A percentile compares a stretch with the other conserved stretches of the same genome.
Evolutionary conservation across 129 eudicot genomes (phyloP).

Genomic region (Solidago caesia): DNA sequence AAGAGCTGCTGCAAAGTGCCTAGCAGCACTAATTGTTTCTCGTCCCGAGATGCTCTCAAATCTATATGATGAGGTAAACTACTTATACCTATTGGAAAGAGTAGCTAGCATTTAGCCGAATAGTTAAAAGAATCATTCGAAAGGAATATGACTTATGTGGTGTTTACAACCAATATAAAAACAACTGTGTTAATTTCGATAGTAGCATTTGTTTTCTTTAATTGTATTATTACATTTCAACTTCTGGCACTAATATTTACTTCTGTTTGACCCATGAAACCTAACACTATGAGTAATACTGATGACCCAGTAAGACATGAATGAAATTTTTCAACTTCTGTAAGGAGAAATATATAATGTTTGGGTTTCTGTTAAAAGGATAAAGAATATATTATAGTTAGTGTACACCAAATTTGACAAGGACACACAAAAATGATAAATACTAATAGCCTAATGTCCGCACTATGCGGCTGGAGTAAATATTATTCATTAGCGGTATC

Average conservation of each 20-base stretch:
- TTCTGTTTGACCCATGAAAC: background rate
- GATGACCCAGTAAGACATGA: background rate
- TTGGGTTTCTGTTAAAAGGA: conserved; percentile 13
- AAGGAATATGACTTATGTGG: background rate
- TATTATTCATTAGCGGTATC: too few species aligned
- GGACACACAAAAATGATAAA: background rate
- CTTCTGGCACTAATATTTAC: background rate
- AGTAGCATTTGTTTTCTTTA: background rate
- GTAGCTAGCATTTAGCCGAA: background rate
- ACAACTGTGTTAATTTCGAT: background rate
- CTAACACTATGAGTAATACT: conserved; percentile 2
- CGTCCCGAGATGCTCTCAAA: conserved; percentile 89
- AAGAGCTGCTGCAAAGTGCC: conserved; percentile 95
- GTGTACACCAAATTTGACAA: background rate
- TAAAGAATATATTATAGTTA: background rate
- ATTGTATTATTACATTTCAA: background rate
- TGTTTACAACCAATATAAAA: background rate
- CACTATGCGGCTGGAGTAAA: too few species aligned
- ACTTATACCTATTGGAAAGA: conserved; percentile 2
- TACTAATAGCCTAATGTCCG: background rate
- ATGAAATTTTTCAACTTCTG: background rate
- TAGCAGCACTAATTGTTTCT: conserved; percentile 87
- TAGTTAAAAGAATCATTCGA: background rate
- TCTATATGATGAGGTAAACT: conserved; percentile 74
- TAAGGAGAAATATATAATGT: background rate